phyloP scores from a whole-genome alignment of 1,284 basidiomycete species.

The Ganoderma lucidum region DNA sequence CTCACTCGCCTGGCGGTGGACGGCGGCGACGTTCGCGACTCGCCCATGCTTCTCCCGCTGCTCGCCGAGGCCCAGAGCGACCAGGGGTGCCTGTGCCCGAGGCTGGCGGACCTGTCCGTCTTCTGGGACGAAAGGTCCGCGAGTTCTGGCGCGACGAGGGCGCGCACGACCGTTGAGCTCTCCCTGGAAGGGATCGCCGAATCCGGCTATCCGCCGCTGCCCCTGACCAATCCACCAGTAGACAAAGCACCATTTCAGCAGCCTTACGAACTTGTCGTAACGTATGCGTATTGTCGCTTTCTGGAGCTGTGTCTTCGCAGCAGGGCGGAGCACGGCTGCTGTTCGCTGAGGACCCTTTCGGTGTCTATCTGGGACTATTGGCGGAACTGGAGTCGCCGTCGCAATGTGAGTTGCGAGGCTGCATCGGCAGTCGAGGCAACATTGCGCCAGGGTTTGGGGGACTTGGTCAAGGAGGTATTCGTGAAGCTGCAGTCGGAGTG shows the following conservation, averaged over 20 bases:
- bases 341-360: not conserved
- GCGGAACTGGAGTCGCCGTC: not conserved
- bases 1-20: not conserved
- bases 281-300: not conserved
- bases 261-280: not conserved
- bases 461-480: not conserved
- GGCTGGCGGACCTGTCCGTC: not conserved
- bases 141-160: not conserved
- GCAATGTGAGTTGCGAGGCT: not conserved
- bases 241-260: not conserved
- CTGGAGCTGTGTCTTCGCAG: not conserved
- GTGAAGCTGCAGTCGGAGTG: not conserved
- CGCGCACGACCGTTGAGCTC: not conserved
- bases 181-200: not conserved
- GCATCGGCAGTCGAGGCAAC: not conserved
- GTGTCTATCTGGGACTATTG: not conserved
- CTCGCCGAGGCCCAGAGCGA: not conserved
- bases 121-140: not conserved
- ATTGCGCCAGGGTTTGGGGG: not conserved
- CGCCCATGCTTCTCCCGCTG: not conserved
- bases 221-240: not conserved
- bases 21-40: not conserved
- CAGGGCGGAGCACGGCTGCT: not conserved
- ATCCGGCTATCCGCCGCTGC: not conserved
- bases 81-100: not conserved